Conservation (phyloP, 2,329 filamentous ascomycete genomes). For the Didymella sp. region DNA sequence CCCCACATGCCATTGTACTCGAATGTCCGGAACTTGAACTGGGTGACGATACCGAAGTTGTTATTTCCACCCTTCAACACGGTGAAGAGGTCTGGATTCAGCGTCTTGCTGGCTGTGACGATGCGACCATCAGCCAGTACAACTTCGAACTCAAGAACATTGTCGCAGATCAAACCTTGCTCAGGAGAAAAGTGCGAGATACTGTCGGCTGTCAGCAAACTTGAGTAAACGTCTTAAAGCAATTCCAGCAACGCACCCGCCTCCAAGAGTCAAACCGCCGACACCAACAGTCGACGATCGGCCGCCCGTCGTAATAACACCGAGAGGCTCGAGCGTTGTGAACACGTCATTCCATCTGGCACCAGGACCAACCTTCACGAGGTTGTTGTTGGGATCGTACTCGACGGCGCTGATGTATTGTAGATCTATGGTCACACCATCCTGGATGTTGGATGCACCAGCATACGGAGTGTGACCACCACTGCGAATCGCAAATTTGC, state of each 20-base stretch:
- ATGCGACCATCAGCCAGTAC: slow-evolving; percentile 43
- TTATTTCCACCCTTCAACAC: slow-evolving; percentile 46
- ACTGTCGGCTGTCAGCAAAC: slow-evolving; percentile 6
- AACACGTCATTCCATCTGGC: slow-evolving; percentile 39
- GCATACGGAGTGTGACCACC: slow-evolving; percentile 35
- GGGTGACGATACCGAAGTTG: slow-evolving; percentile 48
- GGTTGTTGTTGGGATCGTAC: slow-evolving; percentile 24
- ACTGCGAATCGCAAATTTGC: slow-evolving; percentile 36
- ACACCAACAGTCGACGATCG: slow-evolving; percentile 36
- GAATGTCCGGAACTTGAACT: slow-evolving; percentile 35
- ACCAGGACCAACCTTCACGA: slow-evolving; percentile 34
- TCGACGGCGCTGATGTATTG: slow-evolving; percentile 27
- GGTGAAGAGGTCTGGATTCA: slow-evolving; percentile 38
- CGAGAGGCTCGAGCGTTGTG: slow-evolving; percentile 30
- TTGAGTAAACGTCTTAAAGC: not conserved
- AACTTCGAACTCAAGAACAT: slow-evolving; percentile 42
- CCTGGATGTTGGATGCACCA: slow-evolving; percentile 38
- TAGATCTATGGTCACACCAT: slow-evolving; percentile 40
- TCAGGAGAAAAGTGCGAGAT: slow-evolving; percentile 39
- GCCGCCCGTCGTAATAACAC: slow-evolving; percentile 34
- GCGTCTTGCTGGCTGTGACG: slow-evolving; percentile 28
- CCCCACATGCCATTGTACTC: slow-evolving; percentile 43
- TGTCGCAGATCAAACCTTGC: slow-evolving; percentile 42
- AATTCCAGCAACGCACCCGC: slow-evolving; percentile 15
- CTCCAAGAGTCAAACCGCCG: slow-evolving; percentile 36